Evolutionary conservation across 73 alveolate genomes (phyloP).

Genomic region (Breviolum minutum): DNA sequence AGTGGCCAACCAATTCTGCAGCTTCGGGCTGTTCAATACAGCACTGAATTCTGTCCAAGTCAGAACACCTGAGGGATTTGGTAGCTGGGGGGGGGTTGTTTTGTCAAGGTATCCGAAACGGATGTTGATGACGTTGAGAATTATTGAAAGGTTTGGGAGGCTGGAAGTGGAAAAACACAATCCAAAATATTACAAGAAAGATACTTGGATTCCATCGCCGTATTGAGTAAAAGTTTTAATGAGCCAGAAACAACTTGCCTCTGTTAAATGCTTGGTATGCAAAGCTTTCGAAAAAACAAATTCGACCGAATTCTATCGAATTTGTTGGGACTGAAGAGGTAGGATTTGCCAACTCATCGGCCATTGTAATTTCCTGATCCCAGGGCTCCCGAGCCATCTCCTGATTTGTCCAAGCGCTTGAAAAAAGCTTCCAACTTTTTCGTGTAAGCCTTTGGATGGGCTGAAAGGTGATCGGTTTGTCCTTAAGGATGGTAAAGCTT

Average conservation of each 20-base stretch:
- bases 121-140: no score
- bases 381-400: conserved; percentile 58
- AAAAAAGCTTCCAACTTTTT: conserved; percentile 67
- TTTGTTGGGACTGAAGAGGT: not conserved
- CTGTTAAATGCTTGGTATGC: no score
- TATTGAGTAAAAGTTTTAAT: no score
- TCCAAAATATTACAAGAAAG: no score
- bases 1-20: conserved; percentile 45
- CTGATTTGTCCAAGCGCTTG: conserved; percentile 48
- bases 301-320: no score
- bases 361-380: not conserved
- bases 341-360: not conserved
- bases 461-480: not conserved
- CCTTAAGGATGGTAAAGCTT: not conserved
- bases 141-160: no score
- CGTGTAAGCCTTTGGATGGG: conserved; percentile 37
- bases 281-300: no score
- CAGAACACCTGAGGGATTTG: not conserved
- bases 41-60: conserved; percentile 70
- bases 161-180: no score
- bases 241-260: no score
- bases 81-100: not conserved
- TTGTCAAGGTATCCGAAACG: no score
- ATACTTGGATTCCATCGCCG: no score
- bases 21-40: conserved; percentile 32